Base-by-base conservation (phyloP, 1,139 yeast genomes). In the Geotrichum siamense region DNA sequence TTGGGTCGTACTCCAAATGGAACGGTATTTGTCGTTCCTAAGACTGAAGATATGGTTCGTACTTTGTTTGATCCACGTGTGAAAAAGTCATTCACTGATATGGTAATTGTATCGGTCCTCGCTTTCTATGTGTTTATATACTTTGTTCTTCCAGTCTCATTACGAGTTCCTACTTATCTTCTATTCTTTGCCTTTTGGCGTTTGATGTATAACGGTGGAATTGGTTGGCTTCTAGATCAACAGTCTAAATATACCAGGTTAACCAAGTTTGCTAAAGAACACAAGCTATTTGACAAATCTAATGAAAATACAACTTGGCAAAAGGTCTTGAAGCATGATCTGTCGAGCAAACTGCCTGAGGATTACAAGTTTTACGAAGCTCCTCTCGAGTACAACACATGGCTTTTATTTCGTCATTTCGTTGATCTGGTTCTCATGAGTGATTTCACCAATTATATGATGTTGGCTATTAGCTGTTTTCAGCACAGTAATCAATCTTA, bases 381-480 rank as follows among this genome's bases (percentile, higher is more conserved):
- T 40, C 95, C 95, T 1, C 67, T 77, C 45, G 94, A 84, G 59
- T 81, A 81, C 65, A 84, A 83, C 62, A 79, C 91, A 30, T 85
- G 95, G 95, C 68, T 85, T 39, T 61, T 85, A 15, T 85, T 82
- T 63, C 72, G 95, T 50, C 83, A 82, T 59, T 71, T 80, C 44
- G 95, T 85, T 17, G 94, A 85, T 61, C 71, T 85, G 63, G 78
- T 85, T 45, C 71, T 85, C 56, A 84, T 85, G 94, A 83, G 80
- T 62, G 95, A 85, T 63, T 85, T 85, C 60, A 76, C 82, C 29
- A 77, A 86, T 26, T 85, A 84, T 61, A 72, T 82, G 60, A 74
- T 85, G 52, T 70, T 82, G 47, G 89, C 85, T 8, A 65, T 74
- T 41, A 71, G 82, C 9, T 79, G 89, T 55, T 64, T 71, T 55